These are phyloP conservation scores for Silene coronaria DNA, from an alignment of 179 eudicot genomes.

Conservation along the genomic window DNA sequence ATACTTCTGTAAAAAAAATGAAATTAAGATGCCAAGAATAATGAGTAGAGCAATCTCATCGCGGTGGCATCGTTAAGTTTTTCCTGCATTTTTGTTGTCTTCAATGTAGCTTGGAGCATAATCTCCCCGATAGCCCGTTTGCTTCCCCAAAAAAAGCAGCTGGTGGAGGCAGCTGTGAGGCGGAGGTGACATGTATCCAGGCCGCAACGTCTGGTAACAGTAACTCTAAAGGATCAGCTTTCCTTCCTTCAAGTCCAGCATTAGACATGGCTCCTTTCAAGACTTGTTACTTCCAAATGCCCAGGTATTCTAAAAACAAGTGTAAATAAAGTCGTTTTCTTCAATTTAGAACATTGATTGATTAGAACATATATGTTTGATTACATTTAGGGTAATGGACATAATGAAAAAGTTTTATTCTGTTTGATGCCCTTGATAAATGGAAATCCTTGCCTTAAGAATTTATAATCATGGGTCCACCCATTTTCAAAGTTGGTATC, in stretches of 20 bases:
- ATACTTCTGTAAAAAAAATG: no score
- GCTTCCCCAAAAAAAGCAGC: conserved; percentile 65
- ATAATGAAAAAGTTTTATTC: conserved; percentile 24
- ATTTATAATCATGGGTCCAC: conserved; percentile 32
- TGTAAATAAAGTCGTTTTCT: neutral
- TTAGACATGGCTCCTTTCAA: conserved; percentile 38
- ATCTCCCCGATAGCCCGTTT: conserved; percentile 77
- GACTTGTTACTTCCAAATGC: conserved; percentile 52
- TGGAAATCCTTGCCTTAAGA: conserved; percentile 16
- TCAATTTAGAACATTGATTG: conserved; percentile 9
- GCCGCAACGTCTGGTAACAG: conserved; percentile 28
- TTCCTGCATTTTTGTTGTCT: neutral
- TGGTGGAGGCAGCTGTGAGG: conserved; percentile 23
- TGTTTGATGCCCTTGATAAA: conserved; percentile 11
- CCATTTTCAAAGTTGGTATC: conserved; percentile 28
- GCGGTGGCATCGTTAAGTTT: neutral
- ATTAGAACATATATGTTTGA: conserved; percentile 2
- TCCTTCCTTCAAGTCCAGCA: conserved; percentile 31
- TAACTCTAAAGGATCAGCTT: conserved; percentile 42
- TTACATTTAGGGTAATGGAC: conserved; percentile 19
- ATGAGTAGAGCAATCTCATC: neutral
- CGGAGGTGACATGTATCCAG: conserved; percentile 17
- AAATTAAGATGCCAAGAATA: neutral
- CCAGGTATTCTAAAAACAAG: conserved; percentile 43
- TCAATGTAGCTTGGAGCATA: conserved; percentile 66